phyloP scores from a whole-genome alignment of 1,139 yeast species.

The Candida sojae region DNA sequence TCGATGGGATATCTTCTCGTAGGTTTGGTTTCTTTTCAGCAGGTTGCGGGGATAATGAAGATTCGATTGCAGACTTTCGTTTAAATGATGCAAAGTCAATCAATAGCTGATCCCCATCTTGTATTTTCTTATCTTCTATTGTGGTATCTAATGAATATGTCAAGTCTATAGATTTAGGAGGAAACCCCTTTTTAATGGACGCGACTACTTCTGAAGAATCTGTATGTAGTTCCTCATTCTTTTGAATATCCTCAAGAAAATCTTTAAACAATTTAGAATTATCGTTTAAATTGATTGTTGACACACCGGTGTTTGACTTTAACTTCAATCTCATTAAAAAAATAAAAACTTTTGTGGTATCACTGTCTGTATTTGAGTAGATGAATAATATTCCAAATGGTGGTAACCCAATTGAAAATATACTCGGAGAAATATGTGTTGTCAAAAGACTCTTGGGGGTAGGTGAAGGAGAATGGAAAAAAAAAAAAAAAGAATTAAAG shows the following conservation, averaged over 20 bases:
- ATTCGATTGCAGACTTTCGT: slow-evolving; percentile 2
- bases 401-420: too few relatives aligned
- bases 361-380: too few relatives aligned
- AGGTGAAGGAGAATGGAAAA: too few relatives aligned
- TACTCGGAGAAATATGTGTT: too few relatives aligned
- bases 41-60: slow-evolving; percentile 5
- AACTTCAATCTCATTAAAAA: slow-evolving; percentile 25
- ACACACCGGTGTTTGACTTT: slow-evolving; percentile 20
- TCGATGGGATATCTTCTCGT: slow-evolving; percentile 28
- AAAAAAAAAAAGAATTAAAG: neutral
- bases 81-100: slow-evolving; percentile 25
- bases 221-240: slow-evolving; percentile 16
- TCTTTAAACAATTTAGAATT: slow-evolving; percentile 13
- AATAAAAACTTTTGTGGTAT: too few relatives aligned
- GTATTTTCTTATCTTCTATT: slow-evolving; percentile 44
- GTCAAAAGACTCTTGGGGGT: too few relatives aligned
- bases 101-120: slow-evolving; percentile 59
- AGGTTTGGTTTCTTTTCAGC: slow-evolving; percentile 10
- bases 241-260: slow-evolving; percentile 20
- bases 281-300: slow-evolving; percentile 18
- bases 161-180: slow-evolving; percentile 51
- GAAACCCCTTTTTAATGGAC: slow-evolving; percentile 56
- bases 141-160: slow-evolving; percentile 14
- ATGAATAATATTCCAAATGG: too few relatives aligned
- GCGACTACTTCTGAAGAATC: slow-evolving; percentile 13